These are phyloP conservation scores for Magnaporthiopsis incrustans DNA, from an alignment of 2,329 filamentous ascomycete genomes.

Conservation along the genomic window DNA sequence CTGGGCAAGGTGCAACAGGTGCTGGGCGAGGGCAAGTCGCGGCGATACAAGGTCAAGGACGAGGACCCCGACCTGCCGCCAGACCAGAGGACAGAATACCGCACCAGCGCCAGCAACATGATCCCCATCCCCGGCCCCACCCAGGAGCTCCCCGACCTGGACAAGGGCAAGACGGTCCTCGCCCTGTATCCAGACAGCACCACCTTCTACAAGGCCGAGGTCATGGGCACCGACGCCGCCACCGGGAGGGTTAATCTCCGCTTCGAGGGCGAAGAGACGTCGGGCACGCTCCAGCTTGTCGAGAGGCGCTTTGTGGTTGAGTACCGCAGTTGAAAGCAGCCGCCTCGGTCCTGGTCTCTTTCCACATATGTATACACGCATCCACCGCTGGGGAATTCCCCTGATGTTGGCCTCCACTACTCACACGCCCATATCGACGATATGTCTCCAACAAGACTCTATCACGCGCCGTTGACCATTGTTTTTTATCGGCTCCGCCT, in stretches of 20 bases:
- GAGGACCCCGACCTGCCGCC: slow-evolving; percentile 62
- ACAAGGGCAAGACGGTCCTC: slow-evolving; percentile 63
- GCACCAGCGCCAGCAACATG: slow-evolving; percentile 65
- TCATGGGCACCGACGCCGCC: slow-evolving; percentile 56
- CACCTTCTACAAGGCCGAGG: slow-evolving; percentile 78
- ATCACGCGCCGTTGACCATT: neutral
- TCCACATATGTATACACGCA: neutral
- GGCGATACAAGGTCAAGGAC: slow-evolving; percentile 73
- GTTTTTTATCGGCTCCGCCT: neutral
- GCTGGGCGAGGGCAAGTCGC: slow-evolving; percentile 66
- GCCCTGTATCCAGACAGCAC: slow-evolving; percentile 78
- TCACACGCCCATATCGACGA: neutral
- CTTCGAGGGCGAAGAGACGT: slow-evolving; percentile 73
- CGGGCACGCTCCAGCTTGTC: slow-evolving; percentile 65
- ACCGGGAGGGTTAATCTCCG: slow-evolving; percentile 54
- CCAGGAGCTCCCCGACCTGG: slow-evolving; percentile 49
- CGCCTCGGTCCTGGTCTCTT: neutral
- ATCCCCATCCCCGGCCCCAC: slow-evolving; percentile 61
- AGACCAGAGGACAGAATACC: slow-evolving; percentile 58
- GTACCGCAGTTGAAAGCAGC: slow-evolving; percentile 35
- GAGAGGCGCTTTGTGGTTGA: slow-evolving; percentile 71
- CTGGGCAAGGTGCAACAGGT: slow-evolving; percentile 71
- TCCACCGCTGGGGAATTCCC: no score
- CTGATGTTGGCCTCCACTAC: neutral
- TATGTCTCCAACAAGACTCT: neutral